Base-by-base conservation (phyloP, 495 filamentous ascomycete genomes). In the Bacidia gigantensis region DNA sequence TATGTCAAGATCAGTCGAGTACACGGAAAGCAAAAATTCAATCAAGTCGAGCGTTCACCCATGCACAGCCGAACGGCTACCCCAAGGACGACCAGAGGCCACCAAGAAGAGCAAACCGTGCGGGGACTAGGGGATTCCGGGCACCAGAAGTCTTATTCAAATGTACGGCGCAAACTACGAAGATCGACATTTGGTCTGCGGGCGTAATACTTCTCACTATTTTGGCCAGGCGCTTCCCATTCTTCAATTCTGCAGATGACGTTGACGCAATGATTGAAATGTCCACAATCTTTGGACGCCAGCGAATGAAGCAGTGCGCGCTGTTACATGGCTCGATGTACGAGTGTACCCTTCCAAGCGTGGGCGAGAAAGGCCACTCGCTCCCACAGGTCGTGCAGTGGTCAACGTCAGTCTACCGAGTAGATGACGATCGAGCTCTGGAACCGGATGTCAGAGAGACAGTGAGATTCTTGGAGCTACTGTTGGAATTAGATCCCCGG, bases 261-360 rank as follows among this genome's bases (percentile, higher is more conserved):
- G 79, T 98, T 46, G 92, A 98, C 60, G 92, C 93, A 24, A 84
- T 95, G 76, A 87, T 98, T 51, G 92, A 98, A 64, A 92, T 98
- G 56, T 83, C 89, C 17, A 92, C 87, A 49, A 93, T 97, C 43
- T 95, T 96, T 64, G 92, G 92, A n/a, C 75, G 72, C 14, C 75
- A 73, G 57, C 75, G 79, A 42, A 96, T 98, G 92, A 84, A 82
- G 56, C 62, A 74, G 12, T 82, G 81, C n/a, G 87, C 87, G 0
- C 72, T 80, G 24, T 71, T 95, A 53, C 92, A 98, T 59, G 92
- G 90, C 0, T 76, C 82, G 50, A 75, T 93, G 17, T 89, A 96
- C 56, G 88, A 97, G 60, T 88, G 86, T 3, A 93, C 79, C 32
- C 86, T 98, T 41, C 88, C 88, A 1, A 95, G 87, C 0, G 84